Evolutionary conservation across 192 early-diverging fungal genomes (phyloP), one percentile per base, ranked within the genome.

Genomic region (Helicostylum pulchrum): DNA sequence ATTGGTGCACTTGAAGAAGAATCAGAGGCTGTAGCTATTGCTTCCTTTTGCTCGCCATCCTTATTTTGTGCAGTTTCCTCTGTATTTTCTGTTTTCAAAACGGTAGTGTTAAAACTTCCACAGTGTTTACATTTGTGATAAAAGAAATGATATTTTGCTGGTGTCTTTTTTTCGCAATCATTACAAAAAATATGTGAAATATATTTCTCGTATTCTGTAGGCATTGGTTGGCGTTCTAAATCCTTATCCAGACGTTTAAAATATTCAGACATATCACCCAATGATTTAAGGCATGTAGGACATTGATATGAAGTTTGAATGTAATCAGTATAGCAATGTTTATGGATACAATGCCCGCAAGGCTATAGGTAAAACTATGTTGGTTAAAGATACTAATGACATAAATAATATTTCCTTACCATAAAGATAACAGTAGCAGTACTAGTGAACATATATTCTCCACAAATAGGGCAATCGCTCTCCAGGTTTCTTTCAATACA

Each of bases 381-480:
- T 17, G n/a, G 10, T 19, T 17, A 30, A 44, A 3, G 10, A 20
- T 15, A 34, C 32, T 5, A 51, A 44, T 10, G 44, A 46, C 17
- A n/a, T 3, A 46, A 11, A 4, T 14, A 31, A 4, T n/a, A 3
- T 21, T 12, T 20, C 49, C 66, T 57, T 78, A 90, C 89, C 93
- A 94, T 92, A 71, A 91, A 92, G 14, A 91, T 90, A 2, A 94
- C 87, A 0, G 81, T 82, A 9, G 83, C 82, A 1, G 87, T 88
- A 3, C 92, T 94, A 8, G 91, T 96, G 57, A 94, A 94, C 81
- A 99, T 88, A 71, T 88, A 90, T 66, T 99, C 95, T 23, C 94
- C 93, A 78, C 96, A 99, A 59, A 99, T 96, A 5, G 95, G 94
- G 62, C 96, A 99, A 71, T 97, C 90, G 58, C 87, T 84, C 64